Conservation (phyloP, 768 basidiomycete species). For the Russula sp. region DNA sequence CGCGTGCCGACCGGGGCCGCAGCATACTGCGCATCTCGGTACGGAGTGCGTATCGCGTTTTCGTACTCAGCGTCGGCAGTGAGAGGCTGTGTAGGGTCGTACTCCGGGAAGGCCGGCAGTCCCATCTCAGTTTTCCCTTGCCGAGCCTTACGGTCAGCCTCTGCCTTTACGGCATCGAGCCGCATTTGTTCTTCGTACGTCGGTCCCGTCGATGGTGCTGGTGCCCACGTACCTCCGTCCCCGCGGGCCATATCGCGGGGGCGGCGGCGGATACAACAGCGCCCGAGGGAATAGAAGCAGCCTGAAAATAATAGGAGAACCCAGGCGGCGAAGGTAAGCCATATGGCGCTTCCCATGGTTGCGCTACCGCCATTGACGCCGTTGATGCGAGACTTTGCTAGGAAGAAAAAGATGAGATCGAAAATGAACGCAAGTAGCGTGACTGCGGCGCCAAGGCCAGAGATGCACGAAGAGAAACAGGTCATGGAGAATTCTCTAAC, state of each 20-base stretch:
- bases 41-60: constrained; percentile 22
- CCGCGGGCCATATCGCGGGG: constrained; percentile 40
- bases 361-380: constrained; percentile 68
- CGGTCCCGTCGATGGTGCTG: constrained; percentile 32
- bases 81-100: constrained; percentile 58
- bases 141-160: constrained; percentile 75
- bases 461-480: constrained; percentile 77
- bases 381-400: constrained; percentile 84
- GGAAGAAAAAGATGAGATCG: constrained; percentile 87
- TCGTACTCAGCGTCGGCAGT: constrained; percentile 56
- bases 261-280: constrained; percentile 74
- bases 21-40: constrained; percentile 54
- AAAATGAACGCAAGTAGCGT: constrained; percentile 88
- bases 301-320: constrained; percentile 85
- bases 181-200: constrained; percentile 65
- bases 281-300: constrained; percentile 80
- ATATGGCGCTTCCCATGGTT: constrained; percentile 81
- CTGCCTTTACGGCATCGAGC: constrained; percentile 82
- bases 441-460: constrained; percentile 74
- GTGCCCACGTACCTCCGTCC: constrained; percentile 23
- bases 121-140: constrained; percentile 61
- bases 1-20: constrained; percentile 62
- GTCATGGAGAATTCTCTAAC: constrained; percentile 83
- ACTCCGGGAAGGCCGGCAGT: constrained; percentile 72
- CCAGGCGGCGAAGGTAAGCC: constrained; percentile 88